phyloP scores from a whole-genome alignment of 768 basidiomycete genomes.

The Xerocomellus intermedius region DNA sequence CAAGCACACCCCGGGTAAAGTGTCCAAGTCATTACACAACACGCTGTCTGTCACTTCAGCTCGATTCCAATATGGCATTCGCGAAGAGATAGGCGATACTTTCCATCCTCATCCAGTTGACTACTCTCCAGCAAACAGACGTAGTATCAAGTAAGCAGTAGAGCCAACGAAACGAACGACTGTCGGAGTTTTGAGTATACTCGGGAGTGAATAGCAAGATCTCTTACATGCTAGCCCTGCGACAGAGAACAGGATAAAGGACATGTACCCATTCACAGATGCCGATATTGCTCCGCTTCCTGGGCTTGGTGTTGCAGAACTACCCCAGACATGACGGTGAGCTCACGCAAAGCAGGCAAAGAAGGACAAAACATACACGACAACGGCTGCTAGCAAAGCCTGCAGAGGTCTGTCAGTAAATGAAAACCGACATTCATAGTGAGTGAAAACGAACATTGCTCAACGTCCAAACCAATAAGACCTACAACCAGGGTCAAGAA shows the following conservation, averaged over 20 bases:
- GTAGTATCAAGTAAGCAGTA: slow-evolving; percentile 77
- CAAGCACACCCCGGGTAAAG: not conserved
- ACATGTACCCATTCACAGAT: slow-evolving; percentile 83
- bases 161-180: slow-evolving; percentile 86
- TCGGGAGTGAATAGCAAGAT: not conserved
- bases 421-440: not conserved
- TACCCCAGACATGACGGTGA: not conserved
- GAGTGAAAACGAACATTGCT: slow-evolving; percentile 60
- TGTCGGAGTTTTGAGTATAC: slow-evolving; percentile 28
- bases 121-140: slow-evolving; percentile 86
- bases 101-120: not conserved
- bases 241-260: slow-evolving; percentile 84
- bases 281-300: slow-evolving; percentile 43
- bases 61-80: not conserved
- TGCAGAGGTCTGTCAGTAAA: slow-evolving; percentile 26
- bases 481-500: slow-evolving; percentile 35
- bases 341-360: not conserved
- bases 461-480: slow-evolving; percentile 85
- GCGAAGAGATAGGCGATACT: not conserved
- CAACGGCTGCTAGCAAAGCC: slow-evolving; percentile 71
- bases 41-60: not conserved
- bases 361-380: slow-evolving; percentile 53
- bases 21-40: not conserved
- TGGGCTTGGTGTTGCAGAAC: slow-evolving; percentile 48
- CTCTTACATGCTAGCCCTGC: slow-evolving; percentile 82